Evolutionary conservation across 176 grass and related monocot genomes (phyloP).

Genomic region (Neostapfia colusana): DNA sequence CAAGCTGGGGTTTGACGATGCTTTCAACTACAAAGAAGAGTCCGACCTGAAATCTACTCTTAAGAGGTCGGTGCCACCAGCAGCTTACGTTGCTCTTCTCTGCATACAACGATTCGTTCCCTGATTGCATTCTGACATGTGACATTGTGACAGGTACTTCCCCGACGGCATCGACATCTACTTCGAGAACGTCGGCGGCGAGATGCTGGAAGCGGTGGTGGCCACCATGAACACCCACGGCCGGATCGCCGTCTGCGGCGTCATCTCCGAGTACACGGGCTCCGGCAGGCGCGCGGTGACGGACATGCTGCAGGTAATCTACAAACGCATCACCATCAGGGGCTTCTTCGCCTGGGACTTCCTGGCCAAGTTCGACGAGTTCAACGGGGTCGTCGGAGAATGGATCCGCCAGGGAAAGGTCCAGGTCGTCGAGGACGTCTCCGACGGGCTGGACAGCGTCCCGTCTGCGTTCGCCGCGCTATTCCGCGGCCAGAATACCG

Average conservation of each 20-base stretch:
- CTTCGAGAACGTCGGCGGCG: slow-evolving; percentile 51
- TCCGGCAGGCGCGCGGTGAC: slow-evolving; percentile 19
- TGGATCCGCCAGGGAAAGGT: slow-evolving; percentile 43
- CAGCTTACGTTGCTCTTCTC: not conserved
- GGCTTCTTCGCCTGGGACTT: slow-evolving; percentile 55
- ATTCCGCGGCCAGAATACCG: slow-evolving; percentile 41
- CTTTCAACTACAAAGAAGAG: slow-evolving; percentile 71
- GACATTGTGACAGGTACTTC: slow-evolving; percentile 44
- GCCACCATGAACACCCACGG: slow-evolving; percentile 61
- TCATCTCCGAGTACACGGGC: slow-evolving; percentile 58
- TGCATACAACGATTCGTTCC: not conserved
- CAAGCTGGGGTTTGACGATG: slow-evolving; percentile 62
- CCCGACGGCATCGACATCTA: slow-evolving; percentile 66
- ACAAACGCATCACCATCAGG: slow-evolving; percentile 57
- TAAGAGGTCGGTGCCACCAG: slow-evolving; percentile 17
- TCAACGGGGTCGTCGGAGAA: slow-evolving; percentile 16
- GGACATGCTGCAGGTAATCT: slow-evolving; percentile 46
- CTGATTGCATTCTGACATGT: not conserved
- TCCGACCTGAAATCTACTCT: slow-evolving; percentile 49
- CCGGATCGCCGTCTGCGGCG: slow-evolving; percentile 49
- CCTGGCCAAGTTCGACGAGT: slow-evolving; percentile 35
- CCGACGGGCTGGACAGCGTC: slow-evolving; percentile 44
- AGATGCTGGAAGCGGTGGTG: slow-evolving; percentile 56
- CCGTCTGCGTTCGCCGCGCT: slow-evolving; percentile 47
- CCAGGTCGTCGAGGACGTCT: slow-evolving; percentile 43